phyloP scores from a whole-genome alignment of 352 stramenopile genomes.

The Pythium coloratum region DNA sequence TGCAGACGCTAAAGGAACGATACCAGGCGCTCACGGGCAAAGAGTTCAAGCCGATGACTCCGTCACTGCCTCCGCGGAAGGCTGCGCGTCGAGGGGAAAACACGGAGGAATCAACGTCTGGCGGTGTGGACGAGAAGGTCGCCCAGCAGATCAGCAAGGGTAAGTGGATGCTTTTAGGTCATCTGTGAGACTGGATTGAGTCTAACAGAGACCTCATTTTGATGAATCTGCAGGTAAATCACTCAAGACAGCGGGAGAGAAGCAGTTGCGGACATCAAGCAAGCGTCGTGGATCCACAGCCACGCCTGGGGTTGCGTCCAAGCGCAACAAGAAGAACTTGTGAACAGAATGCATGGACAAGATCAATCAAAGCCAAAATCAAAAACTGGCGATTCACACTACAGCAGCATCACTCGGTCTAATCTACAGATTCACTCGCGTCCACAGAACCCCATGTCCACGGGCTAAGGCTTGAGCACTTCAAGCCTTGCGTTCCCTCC shows the following conservation, averaged over 20 bases:
- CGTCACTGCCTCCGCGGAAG: constrained; percentile 30
- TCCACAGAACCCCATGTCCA: too few relatives aligned
- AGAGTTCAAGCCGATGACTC: constrained; percentile 49
- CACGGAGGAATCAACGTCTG: not conserved
- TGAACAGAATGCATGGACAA: not conserved
- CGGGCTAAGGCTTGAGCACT: too few relatives aligned
- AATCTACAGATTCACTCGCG: too few relatives aligned
- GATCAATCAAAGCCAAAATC: too few relatives aligned
- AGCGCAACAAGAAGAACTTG: constrained; percentile 63
- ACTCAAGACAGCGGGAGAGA: constrained; percentile 51
- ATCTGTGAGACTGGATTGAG: too few relatives aligned
- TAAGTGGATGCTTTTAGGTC: constrained; percentile 11
- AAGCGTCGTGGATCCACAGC: constrained; percentile 43
- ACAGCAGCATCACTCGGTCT: too few relatives aligned
- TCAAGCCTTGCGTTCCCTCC: not conserved
- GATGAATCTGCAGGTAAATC: constrained; percentile 38
- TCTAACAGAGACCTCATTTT: not conserved
- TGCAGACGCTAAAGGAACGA: constrained; percentile 46
- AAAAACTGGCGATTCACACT: too few relatives aligned
- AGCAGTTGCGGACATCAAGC: constrained; percentile 38
- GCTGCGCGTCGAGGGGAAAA: constrained; percentile 5
- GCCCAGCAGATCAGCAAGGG: constrained; percentile 40
- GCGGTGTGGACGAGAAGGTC: not conserved
- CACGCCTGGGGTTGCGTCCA: constrained; percentile 37
- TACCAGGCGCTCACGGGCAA: constrained; percentile 56